phyloP scores from a whole-genome alignment of 768 basidiomycete species.

The Pholiota microspora region DNA sequence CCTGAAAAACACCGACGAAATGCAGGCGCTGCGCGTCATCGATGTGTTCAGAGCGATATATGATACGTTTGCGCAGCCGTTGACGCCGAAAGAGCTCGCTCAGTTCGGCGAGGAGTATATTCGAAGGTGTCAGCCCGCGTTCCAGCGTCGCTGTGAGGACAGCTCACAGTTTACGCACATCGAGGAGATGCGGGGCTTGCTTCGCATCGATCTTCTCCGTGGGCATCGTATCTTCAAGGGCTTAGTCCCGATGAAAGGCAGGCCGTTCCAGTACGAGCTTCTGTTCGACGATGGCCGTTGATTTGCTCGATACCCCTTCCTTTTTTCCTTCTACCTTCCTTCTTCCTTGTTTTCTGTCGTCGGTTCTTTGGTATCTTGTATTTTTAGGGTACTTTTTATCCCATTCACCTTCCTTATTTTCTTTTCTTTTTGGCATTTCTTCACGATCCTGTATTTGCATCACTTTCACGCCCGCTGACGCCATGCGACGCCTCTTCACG shows the following conservation, averaged over 20 bases:
- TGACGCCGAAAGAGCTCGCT: conserved; percentile 42
- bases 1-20: conserved; percentile 38
- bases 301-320: background rate
- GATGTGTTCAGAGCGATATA: conserved; percentile 63
- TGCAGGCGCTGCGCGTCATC: conserved; percentile 44
- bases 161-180: conserved; percentile 37
- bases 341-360: conserved; percentile 5
- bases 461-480: conserved; percentile 2
- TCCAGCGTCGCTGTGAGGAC: conserved; percentile 45
- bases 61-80: conserved; percentile 40
- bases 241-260: conserved; percentile 29
- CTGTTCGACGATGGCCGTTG: conserved; percentile 19
- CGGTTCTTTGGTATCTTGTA: conserved; percentile 5
- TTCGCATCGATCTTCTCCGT: conserved; percentile 53
- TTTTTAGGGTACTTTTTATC: too few species aligned
- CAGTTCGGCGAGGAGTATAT: conserved; percentile 26
- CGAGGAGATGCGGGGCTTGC: conserved; percentile 46
- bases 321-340: too few species aligned
- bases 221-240: conserved; percentile 55
- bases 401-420: conserved; percentile 8
- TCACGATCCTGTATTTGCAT: conserved; percentile 2
- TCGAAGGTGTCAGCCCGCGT: conserved; percentile 38
- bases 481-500: conserved; percentile 17
- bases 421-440: conserved; percentile 2
- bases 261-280: conserved; percentile 14